These are phyloP conservation scores for Penicillium occitanis DNA, from an alignment of 2,329 filamentous ascomycete species.

Conservation along the genomic window DNA sequence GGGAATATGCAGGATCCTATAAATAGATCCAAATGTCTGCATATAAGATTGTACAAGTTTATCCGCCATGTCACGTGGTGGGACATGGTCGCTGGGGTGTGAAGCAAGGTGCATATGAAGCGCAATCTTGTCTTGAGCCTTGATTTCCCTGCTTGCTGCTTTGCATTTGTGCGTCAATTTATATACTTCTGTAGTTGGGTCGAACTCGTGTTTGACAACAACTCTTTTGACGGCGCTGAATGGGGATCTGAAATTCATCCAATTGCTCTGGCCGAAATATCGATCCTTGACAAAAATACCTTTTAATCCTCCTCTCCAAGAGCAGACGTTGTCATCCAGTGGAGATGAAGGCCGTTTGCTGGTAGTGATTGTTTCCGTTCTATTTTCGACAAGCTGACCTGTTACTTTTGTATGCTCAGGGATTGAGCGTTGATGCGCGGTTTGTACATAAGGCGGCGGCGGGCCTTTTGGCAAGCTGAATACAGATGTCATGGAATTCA, in stretches of 20 bases:
- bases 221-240: slow-evolving; percentile 51
- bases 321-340: background rate
- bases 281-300: slow-evolving; percentile 44
- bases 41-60: slow-evolving; percentile 52
- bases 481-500: slow-evolving; percentile 10
- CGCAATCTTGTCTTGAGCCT: slow-evolving; percentile 8
- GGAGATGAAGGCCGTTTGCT: background rate
- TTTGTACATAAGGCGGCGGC: background rate
- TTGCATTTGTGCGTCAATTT: slow-evolving; percentile 13
- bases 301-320: slow-evolving; percentile 2
- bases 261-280: slow-evolving; percentile 54
- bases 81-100: slow-evolving; percentile 33
- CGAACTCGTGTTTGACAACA: slow-evolving; percentile 33
- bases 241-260: slow-evolving; percentile 49
- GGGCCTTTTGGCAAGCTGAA: slow-evolving; percentile 2
- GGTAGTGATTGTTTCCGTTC: background rate
- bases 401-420: background rate
- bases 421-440: background rate
- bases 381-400: background rate
- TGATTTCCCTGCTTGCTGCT: slow-evolving; percentile 12
- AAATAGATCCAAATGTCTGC: slow-evolving; percentile 52
- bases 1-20: slow-evolving; percentile 55
- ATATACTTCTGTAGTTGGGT: background rate
- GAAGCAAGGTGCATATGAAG: slow-evolving; percentile 3
- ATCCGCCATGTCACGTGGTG: slow-evolving; percentile 42